Evolutionary conservation across 2,329 filamentous ascomycete genomes (phyloP).

Genomic region (Fusarium drepaniforme): DNA sequence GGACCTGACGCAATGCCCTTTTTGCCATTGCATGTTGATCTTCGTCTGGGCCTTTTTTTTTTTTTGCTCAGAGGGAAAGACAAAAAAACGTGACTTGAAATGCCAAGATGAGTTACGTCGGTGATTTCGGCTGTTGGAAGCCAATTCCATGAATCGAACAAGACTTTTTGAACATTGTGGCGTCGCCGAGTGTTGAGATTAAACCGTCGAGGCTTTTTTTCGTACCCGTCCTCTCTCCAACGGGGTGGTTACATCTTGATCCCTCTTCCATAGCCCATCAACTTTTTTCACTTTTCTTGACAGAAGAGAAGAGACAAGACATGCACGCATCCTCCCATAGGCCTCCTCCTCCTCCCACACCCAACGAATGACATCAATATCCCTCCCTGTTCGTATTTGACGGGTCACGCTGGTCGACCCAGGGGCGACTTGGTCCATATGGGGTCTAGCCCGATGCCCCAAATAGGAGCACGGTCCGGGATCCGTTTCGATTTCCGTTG

Average conservation of each 20-base stretch:
- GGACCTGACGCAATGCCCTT: constrained; percentile 11
- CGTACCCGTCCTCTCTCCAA: not conserved
- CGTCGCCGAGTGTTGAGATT: not conserved
- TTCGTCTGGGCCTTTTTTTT: constrained; percentile 7
- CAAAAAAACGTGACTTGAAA: constrained; percentile 22
- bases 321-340: not conserved
- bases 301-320: not conserved
- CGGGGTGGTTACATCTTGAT: not conserved
- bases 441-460: constrained; percentile 9
- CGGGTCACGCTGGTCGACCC: constrained; percentile 12
- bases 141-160: not conserved
- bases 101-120: constrained; percentile 21
- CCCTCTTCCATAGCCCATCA: not conserved
- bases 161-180: not conserved
- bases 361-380: constrained; percentile 37
- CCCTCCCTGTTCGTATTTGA: constrained; percentile 26
- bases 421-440: constrained; percentile 2
- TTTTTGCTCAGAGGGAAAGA: not conserved
- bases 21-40: constrained; percentile 24
- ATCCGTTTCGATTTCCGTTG: constrained; percentile 32
- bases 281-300: not conserved
- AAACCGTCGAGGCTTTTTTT: constrained; percentile 15
- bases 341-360: not conserved
- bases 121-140: not conserved
- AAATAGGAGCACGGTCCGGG: constrained; percentile 18